Percentiles rank a stretch among this genome's conserved stretches.
These are phyloP conservation scores for Carex parvula DNA, from an alignment of 176 grass and related monocot genomes.

Conservation along the genomic window DNA sequence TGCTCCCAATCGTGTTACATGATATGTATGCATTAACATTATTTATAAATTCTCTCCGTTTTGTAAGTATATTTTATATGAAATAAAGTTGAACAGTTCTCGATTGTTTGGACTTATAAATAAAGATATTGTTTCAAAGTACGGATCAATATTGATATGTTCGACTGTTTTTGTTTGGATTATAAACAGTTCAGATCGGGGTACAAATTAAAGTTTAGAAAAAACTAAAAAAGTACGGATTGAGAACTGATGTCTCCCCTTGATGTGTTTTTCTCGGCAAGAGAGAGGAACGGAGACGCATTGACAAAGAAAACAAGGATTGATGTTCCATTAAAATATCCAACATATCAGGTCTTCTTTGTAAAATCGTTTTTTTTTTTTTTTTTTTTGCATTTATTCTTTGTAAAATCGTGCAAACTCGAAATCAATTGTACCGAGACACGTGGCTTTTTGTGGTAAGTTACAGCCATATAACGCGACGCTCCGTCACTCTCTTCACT, in stretches of 20 bases:
- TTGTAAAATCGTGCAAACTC: neutral
- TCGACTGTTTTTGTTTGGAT: too few species aligned
- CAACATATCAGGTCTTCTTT: neutral
- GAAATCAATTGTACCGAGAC: neutral
- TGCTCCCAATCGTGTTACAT: too few species aligned
- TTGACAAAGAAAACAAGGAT: neutral
- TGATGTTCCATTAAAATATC: neutral
- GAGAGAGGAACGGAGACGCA: neutral
- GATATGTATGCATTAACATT: too few species aligned
- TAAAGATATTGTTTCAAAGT: too few species aligned
- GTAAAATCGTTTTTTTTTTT: neutral
- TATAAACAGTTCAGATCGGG: neutral
- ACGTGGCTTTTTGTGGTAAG: neutral
- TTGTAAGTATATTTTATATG: too few species aligned
- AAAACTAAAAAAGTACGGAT: neutral
- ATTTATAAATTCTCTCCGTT: too few species aligned
- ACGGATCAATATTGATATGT: too few species aligned
- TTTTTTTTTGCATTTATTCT: neutral
- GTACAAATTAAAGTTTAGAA: neutral
- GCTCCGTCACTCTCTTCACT: neutral
- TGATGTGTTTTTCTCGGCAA: neutral
- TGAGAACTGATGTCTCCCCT: neutral
- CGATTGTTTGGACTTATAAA: too few species aligned
- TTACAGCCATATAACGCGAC: neutral
- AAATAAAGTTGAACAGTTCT: too few species aligned